Percentiles rank a stretch among this genome's conserved stretches.
These are phyloP conservation scores for Petunia secreta DNA, from an alignment of 257 asterid genomes.

Conservation along the genomic window DNA sequence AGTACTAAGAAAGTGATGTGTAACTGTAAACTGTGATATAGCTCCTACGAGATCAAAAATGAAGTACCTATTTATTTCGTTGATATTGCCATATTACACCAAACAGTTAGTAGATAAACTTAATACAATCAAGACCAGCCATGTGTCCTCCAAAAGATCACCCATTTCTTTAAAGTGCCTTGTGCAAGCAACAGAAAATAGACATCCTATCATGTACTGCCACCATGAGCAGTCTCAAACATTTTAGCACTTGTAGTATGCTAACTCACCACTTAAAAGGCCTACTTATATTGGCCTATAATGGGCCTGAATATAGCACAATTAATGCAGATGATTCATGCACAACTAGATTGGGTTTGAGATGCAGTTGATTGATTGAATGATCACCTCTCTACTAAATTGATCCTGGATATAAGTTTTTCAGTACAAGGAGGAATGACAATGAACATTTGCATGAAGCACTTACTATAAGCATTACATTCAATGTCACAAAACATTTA, in stretches of 20 bases:
- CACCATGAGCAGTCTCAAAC: constrained; percentile 1
- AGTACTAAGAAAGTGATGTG: background rate
- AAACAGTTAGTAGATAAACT: background rate
- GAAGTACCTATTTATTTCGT: background rate
- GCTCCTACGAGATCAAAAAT: constrained; percentile 9
- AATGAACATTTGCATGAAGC: background rate
- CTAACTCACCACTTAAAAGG: background rate
- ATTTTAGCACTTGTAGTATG: background rate
- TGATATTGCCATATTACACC: background rate
- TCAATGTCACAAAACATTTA: constrained; percentile 16
- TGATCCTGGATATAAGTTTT: constrained; percentile 1
- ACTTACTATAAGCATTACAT: constrained; percentile 19
- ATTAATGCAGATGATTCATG: constrained; percentile 1
- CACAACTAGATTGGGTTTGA: background rate
- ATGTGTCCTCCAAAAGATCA: constrained; percentile 4
- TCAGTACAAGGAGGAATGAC: constrained; percentile 2
- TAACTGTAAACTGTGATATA: background rate
- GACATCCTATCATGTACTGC: constrained; percentile 8
- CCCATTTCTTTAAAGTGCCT: background rate
- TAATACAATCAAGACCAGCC: background rate
- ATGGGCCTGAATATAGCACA: background rate
- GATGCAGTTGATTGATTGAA: background rate
- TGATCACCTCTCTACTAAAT: constrained; percentile 17
- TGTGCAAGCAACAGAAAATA: constrained; percentile 6
- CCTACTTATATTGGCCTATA: background rate